Conservation (phyloP, 768 basidiomycete genomes). For the Phallus indusiatus region DNA sequence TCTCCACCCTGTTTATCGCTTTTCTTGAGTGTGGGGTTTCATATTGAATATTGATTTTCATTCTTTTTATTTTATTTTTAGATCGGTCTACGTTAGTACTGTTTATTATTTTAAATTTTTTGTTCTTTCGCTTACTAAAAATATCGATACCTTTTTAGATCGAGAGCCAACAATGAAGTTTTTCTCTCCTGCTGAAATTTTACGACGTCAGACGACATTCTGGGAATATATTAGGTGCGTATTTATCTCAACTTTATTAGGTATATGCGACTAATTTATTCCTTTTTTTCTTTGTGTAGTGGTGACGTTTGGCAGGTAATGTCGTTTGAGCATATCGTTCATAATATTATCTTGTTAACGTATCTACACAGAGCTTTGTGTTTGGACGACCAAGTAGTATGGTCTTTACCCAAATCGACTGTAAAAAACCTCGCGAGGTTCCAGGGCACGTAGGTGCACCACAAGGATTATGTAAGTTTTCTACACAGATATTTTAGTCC, state of each 20-base stretch:
- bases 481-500: background rate
- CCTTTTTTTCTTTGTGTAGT: background rate
- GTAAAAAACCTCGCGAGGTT: conserved; percentile 6
- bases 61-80: background rate
- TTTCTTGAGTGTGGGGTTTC: background rate
- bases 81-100: conserved; percentile 7
- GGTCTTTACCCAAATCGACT: conserved; percentile 9
- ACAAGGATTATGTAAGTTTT: background rate
- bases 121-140: background rate
- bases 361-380: conserved; percentile 2
- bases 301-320: conserved; percentile 8
- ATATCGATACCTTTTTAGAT: background rate
- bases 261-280: background rate
- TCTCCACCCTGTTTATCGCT: background rate
- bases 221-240: conserved; percentile 8
- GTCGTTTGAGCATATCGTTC: background rate
- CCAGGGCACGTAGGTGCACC: background rate
- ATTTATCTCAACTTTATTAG: background rate
- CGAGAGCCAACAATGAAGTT: conserved; percentile 3
- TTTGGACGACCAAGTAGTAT: conserved; percentile 9
- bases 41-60: background rate
- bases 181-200: background rate
- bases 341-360: background rate
- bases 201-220: conserved; percentile 4
- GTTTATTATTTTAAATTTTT: background rate